Conservation (phyloP, 2,329 filamentous ascomycete species). For the Neocucurbitaria cava region DNA sequence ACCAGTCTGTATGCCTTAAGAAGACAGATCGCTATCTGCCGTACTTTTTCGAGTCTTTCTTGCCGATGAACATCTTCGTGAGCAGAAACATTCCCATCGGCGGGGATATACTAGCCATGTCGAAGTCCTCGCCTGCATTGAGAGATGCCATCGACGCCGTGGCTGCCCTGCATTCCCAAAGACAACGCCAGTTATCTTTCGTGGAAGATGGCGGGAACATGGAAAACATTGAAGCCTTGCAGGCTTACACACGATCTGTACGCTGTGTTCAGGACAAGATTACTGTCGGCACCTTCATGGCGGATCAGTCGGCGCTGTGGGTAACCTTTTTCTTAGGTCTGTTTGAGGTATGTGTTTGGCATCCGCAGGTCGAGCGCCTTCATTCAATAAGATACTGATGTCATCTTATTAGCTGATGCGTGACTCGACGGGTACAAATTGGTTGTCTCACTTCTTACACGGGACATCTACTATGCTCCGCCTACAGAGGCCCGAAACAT, state of each 20-base stretch:
- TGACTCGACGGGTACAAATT: constrained; percentile 32
- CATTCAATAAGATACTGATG: neutral
- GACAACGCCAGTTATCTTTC: neutral
- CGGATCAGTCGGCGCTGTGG: constrained; percentile 30
- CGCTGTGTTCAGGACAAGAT: constrained; percentile 20
- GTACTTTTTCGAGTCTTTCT: constrained; percentile 32
- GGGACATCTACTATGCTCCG: constrained; percentile 35
- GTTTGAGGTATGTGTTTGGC: constrained; percentile 26
- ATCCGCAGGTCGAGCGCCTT: neutral
- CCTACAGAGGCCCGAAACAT: constrained; percentile 21
- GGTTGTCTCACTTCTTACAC: constrained; percentile 37
- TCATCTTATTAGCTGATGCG: constrained; percentile 32
- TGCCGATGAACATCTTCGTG: constrained; percentile 30
- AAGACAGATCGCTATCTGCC: constrained; percentile 13
- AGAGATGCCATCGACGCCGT: constrained; percentile 30
- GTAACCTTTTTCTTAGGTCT: constrained; percentile 34
- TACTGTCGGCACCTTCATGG: constrained; percentile 9
- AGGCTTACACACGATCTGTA: constrained; percentile 28
- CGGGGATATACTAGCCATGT: constrained; percentile 17
- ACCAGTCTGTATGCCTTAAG: neutral
- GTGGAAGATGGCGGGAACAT: neutral
- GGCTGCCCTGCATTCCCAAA: constrained; percentile 17
- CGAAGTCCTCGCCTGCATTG: constrained; percentile 20
- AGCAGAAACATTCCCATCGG: constrained; percentile 8
- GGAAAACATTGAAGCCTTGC: constrained; percentile 12